Evolutionary conservation across 768 basidiomycete species (phyloP).

Genomic region (Nidularia sp.): DNA sequence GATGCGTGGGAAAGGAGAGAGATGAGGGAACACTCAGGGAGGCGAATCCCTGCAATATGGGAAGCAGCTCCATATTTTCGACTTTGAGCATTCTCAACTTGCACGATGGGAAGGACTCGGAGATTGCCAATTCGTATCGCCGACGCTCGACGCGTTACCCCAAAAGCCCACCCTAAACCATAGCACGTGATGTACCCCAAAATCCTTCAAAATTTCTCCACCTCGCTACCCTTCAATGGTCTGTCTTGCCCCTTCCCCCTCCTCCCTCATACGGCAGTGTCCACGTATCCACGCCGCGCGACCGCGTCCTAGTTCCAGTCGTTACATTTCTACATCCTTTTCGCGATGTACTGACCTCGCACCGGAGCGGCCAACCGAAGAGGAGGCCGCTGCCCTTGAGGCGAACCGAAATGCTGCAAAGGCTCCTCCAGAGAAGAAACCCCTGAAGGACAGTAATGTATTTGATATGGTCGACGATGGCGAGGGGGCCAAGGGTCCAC

Average conservation of each 20-base stretch:
- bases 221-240: slow-evolving; percentile 20
- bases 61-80: slow-evolving; percentile 38
- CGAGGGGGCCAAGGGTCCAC: background rate
- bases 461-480: background rate
- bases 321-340: background rate
- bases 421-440: background rate
- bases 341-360: background rate
- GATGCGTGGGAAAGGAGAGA: slow-evolving; percentile 34
- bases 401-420: background rate
- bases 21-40: slow-evolving; percentile 41
- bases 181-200: slow-evolving; percentile 23
- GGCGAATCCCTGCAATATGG: slow-evolving; percentile 52
- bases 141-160: background rate
- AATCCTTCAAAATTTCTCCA: slow-evolving; percentile 26
- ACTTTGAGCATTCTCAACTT: slow-evolving; percentile 13
- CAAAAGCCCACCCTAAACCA: slow-evolving; percentile 14
- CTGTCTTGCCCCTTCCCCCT: slow-evolving; percentile 18
- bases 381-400: background rate
- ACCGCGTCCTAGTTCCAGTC: no score
- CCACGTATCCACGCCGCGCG: slow-evolving; percentile 15
- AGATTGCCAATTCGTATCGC: no score
- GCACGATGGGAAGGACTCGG: no score
- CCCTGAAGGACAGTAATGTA: background rate
- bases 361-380: background rate
- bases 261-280: slow-evolving; percentile 20